Conservation (phyloP, 2,329 filamentous ascomycete genomes). For the Coniochaeta pulveracea region DNA sequence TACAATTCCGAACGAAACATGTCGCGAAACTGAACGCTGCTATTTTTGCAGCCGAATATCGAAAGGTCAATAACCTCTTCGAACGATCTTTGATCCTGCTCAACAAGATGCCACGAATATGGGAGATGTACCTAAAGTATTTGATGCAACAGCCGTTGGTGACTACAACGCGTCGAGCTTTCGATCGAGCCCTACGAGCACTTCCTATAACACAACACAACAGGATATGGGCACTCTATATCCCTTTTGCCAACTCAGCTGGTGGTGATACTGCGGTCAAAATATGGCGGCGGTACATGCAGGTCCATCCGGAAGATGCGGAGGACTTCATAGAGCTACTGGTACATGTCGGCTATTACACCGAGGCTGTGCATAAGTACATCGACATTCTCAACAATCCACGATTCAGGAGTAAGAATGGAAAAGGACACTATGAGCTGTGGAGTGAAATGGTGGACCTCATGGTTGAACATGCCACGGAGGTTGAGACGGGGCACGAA, state of each 20-base stretch:
- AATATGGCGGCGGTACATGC: conserved; percentile 93
- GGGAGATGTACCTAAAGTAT: conserved; percentile 95
- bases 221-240: conserved; percentile 86
- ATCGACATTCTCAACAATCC: conserved; percentile 87
- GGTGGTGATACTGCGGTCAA: conserved; percentile 83
- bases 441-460: conserved; percentile 98
- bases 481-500: conserved; percentile 71
- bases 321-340: conserved; percentile 93
- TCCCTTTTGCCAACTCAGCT: conserved; percentile 82
- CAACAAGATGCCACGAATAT: conserved; percentile 98
- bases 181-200: conserved; percentile 84
- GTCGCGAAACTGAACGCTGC: conserved; percentile 74
- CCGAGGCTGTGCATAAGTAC: conserved; percentile 83
- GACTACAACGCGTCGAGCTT: conserved; percentile 74
- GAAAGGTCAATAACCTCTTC: conserved; percentile 90
- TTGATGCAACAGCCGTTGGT: conserved; percentile 85
- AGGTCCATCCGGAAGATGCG: conserved; percentile 87
- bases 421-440: conserved; percentile 89
- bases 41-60: conserved; percentile 66
- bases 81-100: conserved; percentile 85
- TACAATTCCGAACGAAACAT: conserved; percentile 74
- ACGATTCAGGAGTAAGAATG: conserved; percentile 82
- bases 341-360: conserved; percentile 70
- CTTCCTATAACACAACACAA: conserved; percentile 92
- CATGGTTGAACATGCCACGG: conserved; percentile 78